Conservation (phyloP, 495 filamentous ascomycete genomes). For the Cercophora sp. region DNA sequence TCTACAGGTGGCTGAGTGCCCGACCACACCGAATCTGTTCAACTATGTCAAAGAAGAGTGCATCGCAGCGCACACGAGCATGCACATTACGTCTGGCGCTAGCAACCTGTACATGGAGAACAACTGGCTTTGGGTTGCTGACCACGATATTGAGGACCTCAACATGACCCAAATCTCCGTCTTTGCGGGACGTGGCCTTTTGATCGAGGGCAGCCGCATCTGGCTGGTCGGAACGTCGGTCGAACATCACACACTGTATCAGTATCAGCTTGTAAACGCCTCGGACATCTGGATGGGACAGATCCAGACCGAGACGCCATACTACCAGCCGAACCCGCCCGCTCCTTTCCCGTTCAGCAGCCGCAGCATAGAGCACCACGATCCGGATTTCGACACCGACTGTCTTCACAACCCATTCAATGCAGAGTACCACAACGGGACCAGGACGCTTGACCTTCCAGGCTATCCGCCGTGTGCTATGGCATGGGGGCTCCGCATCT, state of each 20-base stretch:
- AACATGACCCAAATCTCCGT: conserved; percentile 71
- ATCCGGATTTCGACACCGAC: conserved; percentile 63
- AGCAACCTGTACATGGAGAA: conserved; percentile 78
- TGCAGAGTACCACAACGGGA: conserved; percentile 38
- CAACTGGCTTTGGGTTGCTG: conserved; percentile 89
- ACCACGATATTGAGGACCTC: conserved; percentile 73
- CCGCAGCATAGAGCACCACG: conserved; percentile 60
- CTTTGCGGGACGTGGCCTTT: conserved; percentile 80
- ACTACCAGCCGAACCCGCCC: conserved; percentile 80
- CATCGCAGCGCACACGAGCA: conserved; percentile 69
- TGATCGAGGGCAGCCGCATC: conserved; percentile 59
- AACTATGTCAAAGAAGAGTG: conserved; percentile 52
- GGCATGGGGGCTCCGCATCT: conserved; percentile 76
- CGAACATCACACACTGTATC: conserved; percentile 83
- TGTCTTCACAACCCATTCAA: conserved; percentile 44
- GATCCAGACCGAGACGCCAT: conserved; percentile 88
- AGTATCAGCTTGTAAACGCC: conserved; percentile 74
- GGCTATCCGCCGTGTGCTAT: conserved; percentile 43
- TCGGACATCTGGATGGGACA: conserved; percentile 76
- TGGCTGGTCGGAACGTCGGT: conserved; percentile 72
- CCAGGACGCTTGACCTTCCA: background rate
- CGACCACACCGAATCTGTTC: conserved; percentile 56
- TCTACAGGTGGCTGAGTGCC: conserved; percentile 68
- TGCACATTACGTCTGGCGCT: conserved; percentile 71
- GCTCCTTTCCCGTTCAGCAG: conserved; percentile 59